These are phyloP conservation scores for Aureobasidium sp. DNA, from an alignment of 2,329 filamentous ascomycete genomes.

Conservation along the genomic window DNA sequence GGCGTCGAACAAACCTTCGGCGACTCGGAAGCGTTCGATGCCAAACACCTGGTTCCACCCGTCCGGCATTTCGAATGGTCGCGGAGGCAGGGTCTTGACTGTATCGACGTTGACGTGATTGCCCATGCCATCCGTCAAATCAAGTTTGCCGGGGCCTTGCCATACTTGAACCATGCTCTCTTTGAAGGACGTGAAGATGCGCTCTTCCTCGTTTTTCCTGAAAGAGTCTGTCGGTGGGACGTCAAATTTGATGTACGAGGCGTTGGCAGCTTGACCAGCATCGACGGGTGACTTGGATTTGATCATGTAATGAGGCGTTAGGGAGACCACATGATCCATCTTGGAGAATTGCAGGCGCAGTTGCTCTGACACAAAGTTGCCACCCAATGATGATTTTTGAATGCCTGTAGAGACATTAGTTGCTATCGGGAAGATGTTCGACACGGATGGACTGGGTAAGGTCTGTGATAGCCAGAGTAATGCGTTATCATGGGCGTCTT, in stretches of 20 bases:
- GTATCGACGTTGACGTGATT: conserved; percentile 64
- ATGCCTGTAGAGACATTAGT: conserved; percentile 47
- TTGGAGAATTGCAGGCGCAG: conserved; percentile 72
- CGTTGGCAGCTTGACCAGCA: conserved; percentile 71
- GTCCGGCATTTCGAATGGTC: conserved; percentile 94
- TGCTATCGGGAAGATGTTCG: not conserved
- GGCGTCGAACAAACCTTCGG: conserved; percentile 88
- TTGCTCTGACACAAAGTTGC: conserved; percentile 84
- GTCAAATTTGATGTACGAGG: conserved; percentile 64
- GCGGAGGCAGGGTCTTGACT: conserved; percentile 64
- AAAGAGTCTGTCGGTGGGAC: conserved; percentile 60
- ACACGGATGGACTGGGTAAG: not conserved
- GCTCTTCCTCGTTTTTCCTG: conserved; percentile 80
- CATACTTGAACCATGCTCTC: conserved; percentile 94
- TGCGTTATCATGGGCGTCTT: not conserved
- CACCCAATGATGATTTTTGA: conserved; percentile 76
- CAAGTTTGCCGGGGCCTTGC: conserved; percentile 68
- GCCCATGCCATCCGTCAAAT: conserved; percentile 37
- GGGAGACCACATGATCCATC: conserved; percentile 60
- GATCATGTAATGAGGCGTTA: conserved; percentile 82
- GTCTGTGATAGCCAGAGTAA: not conserved
- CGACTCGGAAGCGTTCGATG: conserved; percentile 75
- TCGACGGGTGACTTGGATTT: conserved; percentile 84
- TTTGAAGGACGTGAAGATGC: conserved; percentile 91
- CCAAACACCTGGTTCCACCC: conserved; percentile 95